Base-by-base conservation (phyloP, 2,329 filamentous ascomycete genomes). In the Ascochyta pisi region DNA sequence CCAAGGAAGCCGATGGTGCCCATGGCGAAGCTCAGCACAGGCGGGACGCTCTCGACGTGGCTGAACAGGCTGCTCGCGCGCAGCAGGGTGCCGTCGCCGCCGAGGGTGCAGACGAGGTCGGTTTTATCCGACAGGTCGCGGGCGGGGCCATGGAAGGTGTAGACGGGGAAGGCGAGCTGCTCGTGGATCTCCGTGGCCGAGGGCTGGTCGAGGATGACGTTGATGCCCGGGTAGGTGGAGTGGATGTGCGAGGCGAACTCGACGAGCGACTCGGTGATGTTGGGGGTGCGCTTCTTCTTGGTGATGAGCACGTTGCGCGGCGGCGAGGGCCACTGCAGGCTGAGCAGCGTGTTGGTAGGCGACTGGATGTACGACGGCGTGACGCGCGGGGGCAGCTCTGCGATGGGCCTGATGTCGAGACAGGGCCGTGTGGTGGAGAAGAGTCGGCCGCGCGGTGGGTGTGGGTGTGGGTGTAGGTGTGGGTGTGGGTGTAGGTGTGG, bases 21-120 rank as follows among this genome's bases (percentile, higher is more conserved):
- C 91, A 99, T 97, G 73, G 92, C 96, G 72, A 99, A 99, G 1
- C 91, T 92, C 7, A 99, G 81, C 31, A 99, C 90, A 0, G 95
- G 95, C 0, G 95, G 95, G 0, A 99, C 94, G 39, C 87, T 86
- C 2, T 84, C 82, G 40, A 90, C 87, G 34, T 91, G 89, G 56
- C 92, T 92, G 78, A 96, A 98, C 5, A 97, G 83, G 50, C 90
- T 93, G 2, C 91, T 89, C 0, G 92, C 92, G 57, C 91, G 90
- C 42, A 96, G 77, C 50, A 96, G 94, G 2, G 92, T 96, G 58
- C 92, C 92, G 74, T 99, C 95, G 38, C 95, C 95, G 49, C 95
- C 95, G 45, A 99, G 86, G 0, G 95, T 98, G 39, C 91, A 88
- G 22, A 94, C 89, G 55, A 97, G 82, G 70, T 99, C 95, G 56